These are phyloP conservation scores for Cyclostephanos tholiformis DNA, from an alignment of 108 stramenopile genomes.

Conservation along the genomic window DNA sequence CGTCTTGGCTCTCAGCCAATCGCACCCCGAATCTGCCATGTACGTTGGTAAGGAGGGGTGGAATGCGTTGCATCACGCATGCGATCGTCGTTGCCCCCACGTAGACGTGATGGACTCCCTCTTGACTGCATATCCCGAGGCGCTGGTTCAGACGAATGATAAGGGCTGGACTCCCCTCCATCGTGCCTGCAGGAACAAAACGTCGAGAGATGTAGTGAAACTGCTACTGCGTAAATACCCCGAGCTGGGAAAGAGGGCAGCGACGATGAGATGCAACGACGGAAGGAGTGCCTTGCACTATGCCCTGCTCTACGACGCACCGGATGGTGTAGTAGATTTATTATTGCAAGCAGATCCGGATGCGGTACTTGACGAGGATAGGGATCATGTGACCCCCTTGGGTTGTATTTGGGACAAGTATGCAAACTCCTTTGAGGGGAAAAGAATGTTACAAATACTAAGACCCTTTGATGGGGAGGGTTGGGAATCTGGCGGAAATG, in stretches of 20 bases:
- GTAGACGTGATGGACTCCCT: slow-evolving; percentile 66
- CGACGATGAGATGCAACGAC: slow-evolving; percentile 48
- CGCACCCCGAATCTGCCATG: slow-evolving; percentile 59
- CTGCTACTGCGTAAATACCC: slow-evolving; percentile 57
- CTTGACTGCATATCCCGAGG: slow-evolving; percentile 70
- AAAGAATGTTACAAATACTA: slow-evolving; percentile 47
- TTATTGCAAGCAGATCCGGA: slow-evolving; percentile 65
- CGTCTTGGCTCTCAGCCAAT: slow-evolving; percentile 38
- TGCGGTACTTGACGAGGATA: slow-evolving; percentile 79
- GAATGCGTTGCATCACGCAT: slow-evolving; percentile 79
- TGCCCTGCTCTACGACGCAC: slow-evolving; percentile 84
- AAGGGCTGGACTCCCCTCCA: slow-evolving; percentile 80
- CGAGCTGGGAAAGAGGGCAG: slow-evolving; percentile 55
- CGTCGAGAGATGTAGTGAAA: slow-evolving; percentile 62
- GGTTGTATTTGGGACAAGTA: slow-evolving; percentile 78
- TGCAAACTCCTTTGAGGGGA: slow-evolving; percentile 76
- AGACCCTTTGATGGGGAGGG: slow-evolving; percentile 41
- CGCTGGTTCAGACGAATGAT: slow-evolving; percentile 58
- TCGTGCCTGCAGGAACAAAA: slow-evolving; percentile 78
- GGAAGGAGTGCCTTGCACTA: slow-evolving; percentile 74
- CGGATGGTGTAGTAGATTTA: slow-evolving; percentile 72
- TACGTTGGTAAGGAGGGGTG: slow-evolving; percentile 66
- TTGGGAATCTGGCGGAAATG: slow-evolving; percentile 15
- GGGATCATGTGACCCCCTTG: slow-evolving; percentile 67
- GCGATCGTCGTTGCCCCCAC: slow-evolving; percentile 74